These are phyloP conservation scores for Phytophthora litchii DNA, from an alignment of 352 stramenopile genomes.

Conservation along the genomic window DNA sequence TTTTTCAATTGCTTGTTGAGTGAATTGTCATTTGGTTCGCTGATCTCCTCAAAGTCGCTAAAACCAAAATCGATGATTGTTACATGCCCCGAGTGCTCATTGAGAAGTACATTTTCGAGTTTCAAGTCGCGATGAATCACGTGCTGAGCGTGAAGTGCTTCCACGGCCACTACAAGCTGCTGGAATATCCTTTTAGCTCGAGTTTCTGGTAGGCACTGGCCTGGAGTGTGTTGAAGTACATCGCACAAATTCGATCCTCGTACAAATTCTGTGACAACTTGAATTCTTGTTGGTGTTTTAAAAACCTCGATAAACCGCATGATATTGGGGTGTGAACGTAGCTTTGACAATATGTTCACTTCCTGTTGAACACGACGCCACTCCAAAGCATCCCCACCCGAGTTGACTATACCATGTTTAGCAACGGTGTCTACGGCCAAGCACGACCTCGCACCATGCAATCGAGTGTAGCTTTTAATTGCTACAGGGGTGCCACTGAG, in stretches of 20 bases:
- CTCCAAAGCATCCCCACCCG: slow-evolving; percentile 42
- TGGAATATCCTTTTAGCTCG: slow-evolving; percentile 48
- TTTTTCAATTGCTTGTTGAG: slow-evolving; percentile 28
- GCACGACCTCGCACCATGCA: slow-evolving; percentile 43
- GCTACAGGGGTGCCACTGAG: slow-evolving; percentile 49
- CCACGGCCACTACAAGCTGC: slow-evolving; percentile 43
- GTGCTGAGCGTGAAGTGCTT: slow-evolving; percentile 51
- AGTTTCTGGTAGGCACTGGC: slow-evolving; percentile 44
- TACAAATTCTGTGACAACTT: slow-evolving; percentile 63
- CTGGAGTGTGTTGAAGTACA: slow-evolving; percentile 33
- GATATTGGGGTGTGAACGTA: slow-evolving; percentile 47
- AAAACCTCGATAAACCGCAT: slow-evolving; percentile 66
- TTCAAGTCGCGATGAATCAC: slow-evolving; percentile 81
- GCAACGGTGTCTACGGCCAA: slow-evolving; percentile 15
- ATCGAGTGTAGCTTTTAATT: slow-evolving; percentile 70
- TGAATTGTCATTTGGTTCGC: slow-evolving; percentile 33
- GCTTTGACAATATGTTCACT: slow-evolving; percentile 47
- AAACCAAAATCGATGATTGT: slow-evolving; percentile 80
- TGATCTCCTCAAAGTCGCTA: slow-evolving; percentile 51
- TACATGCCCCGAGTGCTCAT: slow-evolving; percentile 30
- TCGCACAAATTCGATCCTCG: slow-evolving; percentile 51
- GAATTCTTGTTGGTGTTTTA: slow-evolving; percentile 58
- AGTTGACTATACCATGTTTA: slow-evolving; percentile 9
- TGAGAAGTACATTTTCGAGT: slow-evolving; percentile 75
- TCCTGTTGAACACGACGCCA: slow-evolving; percentile 71